A percentile compares a stretch with the other conserved stretches of the same genome.
phyloP scores from a whole-genome alignment of 2,329 filamentous ascomycete species.

The Aspergillus arachidicola region DNA sequence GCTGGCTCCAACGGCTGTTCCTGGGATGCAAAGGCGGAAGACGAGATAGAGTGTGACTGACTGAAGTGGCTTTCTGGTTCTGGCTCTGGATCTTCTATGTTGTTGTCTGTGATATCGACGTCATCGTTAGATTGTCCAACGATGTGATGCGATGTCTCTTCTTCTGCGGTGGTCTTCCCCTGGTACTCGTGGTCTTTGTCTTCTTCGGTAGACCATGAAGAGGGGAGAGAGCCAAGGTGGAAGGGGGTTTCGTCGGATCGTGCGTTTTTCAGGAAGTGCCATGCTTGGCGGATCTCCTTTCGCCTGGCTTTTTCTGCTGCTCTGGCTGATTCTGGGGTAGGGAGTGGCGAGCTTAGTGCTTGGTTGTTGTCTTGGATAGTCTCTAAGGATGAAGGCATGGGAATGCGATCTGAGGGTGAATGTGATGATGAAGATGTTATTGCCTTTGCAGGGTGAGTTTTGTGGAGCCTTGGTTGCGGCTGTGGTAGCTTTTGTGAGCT shows the following conservation, averaged over 20 bases:
- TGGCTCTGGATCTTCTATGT: not conserved
- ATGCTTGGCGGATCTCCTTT: constrained; percentile 28
- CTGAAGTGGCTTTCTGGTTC: constrained; percentile 16
- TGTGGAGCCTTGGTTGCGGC: not conserved
- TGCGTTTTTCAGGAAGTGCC: constrained; percentile 25
- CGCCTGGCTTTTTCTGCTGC: constrained; percentile 21
- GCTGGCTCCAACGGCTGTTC: not conserved
- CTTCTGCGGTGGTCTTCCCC: not conserved
- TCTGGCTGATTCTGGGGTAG: constrained; percentile 6
- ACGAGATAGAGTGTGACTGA: constrained; percentile 24
- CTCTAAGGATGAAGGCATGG: constrained; percentile 12
- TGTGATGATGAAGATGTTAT: not conserved
- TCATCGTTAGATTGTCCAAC: not conserved
- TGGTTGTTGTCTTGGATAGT: constrained; percentile 10
- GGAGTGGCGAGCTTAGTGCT: constrained; percentile 7
- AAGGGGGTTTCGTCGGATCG: constrained; percentile 22
- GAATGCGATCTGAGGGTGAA: constrained; percentile 7
- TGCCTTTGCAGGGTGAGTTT: not conserved
- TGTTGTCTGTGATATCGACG: not conserved
- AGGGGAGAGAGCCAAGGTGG: constrained; percentile 31
- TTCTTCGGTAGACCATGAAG: constrained; percentile 26
- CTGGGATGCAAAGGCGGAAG: constrained; percentile 31
- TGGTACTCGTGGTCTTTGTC: constrained; percentile 7
- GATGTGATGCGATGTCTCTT: not conserved
- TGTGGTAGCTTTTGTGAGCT: not conserved